A percentile compares a stretch with the other conserved stretches of the same genome.
phyloP scores from a whole-genome alignment of 345 rosid species.

The Populus davidiana region DNA sequence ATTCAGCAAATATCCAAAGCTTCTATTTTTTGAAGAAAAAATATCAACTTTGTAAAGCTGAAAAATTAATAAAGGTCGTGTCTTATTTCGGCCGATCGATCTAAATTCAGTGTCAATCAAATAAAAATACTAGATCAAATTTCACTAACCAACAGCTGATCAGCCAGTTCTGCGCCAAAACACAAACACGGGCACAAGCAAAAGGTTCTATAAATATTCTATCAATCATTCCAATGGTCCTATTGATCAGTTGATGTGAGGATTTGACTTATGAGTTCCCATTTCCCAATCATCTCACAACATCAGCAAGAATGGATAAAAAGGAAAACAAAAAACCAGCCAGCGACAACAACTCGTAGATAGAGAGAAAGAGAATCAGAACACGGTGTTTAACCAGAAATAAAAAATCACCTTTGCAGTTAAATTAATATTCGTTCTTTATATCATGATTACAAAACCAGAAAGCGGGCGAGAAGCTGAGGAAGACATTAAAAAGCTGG shows the following conservation, averaged over 20 bases:
- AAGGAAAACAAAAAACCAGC: neutral
- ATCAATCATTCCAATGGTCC: neutral
- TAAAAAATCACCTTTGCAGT: too few relatives aligned
- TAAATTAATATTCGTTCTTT: too few relatives aligned
- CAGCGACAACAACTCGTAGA: neutral
- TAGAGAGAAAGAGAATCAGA: neutral
- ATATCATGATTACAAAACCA: too few relatives aligned
- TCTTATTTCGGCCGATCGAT: neutral
- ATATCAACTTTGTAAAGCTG: neutral
- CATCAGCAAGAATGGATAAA: neutral
- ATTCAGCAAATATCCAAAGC: neutral
- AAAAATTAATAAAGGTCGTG: too few relatives aligned
- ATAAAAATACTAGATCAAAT: neutral
- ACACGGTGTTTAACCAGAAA: neutral
- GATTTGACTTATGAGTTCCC: too few relatives aligned
- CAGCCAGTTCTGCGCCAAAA: constrained; percentile 1
- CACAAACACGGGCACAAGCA: neutral
- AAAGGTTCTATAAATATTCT: neutral
- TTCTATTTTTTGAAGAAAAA: neutral
- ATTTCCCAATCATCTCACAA: neutral
- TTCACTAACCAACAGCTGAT: neutral
- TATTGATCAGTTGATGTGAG: too few relatives aligned
- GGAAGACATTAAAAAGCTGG: neutral
- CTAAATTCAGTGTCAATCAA: neutral
- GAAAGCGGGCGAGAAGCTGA: neutral